Evolutionary conservation across 352 stramenopile genomes (phyloP), one percentile per base, ranked within the genome.

Genomic region (Globisporangium recalcitrans): DNA sequence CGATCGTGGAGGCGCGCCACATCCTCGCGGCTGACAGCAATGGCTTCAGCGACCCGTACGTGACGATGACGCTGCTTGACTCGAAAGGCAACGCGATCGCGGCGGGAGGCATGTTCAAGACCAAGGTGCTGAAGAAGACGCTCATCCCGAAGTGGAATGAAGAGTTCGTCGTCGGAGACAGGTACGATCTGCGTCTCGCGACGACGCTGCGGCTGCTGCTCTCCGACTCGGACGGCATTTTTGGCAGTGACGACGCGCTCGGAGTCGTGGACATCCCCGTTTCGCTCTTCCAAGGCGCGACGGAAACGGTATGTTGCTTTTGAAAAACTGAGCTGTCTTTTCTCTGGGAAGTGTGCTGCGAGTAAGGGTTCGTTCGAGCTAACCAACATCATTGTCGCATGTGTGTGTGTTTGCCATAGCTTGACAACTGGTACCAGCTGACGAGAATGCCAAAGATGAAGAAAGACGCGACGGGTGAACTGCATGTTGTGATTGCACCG

Each of bases 341-440:
- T n/a, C n/a, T n/a, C n/a, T n/a, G n/a, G n/a, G 19, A 11, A 7
- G n/a, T 26, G 26, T 24, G 3, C 8, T n/a, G n/a, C n/a, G n/a
- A n/a, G n/a, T n/a, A n/a, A 55, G 27, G 27, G 27, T 31, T n/a
- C n/a, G n/a, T n/a, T n/a, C 21, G 24, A 36, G 16, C 53, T 60
- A 38, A 24, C 36, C 38, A 46, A 5, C 10, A 46, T 46, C 16
- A 46, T 22, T 46, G 16, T 16, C n/a, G n/a, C n/a, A n/a, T 21
- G 13, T 64, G 16, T 52, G 32, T 44, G 10, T 54, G 58, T 8
- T 48, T 3, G 52, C n/a, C 40, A 32, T 65, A 68, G 62, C 60
- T 90, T 19, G 81, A 90, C 58, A 87, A 85, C 53, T 90, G 81
- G 81, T 90, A 88, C 56, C 72, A 88, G 57, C 60, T 90, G 21